These are phyloP conservation scores for Leccinum broughii DNA, from an alignment of 768 basidiomycete species.

Conservation along the genomic window DNA sequence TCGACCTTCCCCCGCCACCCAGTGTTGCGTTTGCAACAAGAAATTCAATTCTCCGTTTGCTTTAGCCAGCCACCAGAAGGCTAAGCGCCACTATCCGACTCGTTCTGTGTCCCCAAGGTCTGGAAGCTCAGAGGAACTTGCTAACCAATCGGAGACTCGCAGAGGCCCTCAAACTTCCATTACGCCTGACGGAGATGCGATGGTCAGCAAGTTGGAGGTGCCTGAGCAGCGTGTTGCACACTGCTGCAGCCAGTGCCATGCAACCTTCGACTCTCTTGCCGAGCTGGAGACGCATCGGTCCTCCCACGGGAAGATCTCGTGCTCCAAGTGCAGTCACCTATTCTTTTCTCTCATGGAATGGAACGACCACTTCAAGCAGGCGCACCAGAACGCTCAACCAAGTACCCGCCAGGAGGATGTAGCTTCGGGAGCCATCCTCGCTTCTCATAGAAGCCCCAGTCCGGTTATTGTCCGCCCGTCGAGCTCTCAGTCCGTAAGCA, in stretches of 20 bases:
- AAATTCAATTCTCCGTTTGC: constrained; percentile 21
- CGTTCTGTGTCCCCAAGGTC: constrained; percentile 6
- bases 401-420: constrained; percentile 9
- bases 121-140: constrained; percentile 2
- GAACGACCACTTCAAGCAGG: constrained; percentile 29
- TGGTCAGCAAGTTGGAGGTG: background rate
- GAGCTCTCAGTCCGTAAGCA: constrained; percentile 20
- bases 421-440: constrained; percentile 4
- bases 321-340: constrained; percentile 25
- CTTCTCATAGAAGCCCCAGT: constrained; percentile 13
- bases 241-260: constrained; percentile 23
- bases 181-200: background rate
- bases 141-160: constrained; percentile 6
- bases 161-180: background rate
- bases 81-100: constrained; percentile 23
- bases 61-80: constrained; percentile 23
- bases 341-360: constrained; percentile 28
- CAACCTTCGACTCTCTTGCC: constrained; percentile 15
- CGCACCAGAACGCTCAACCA: constrained; percentile 13
- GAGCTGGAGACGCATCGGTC: constrained; percentile 24
- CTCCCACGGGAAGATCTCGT: constrained; percentile 22
- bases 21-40: constrained; percentile 29
- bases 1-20: constrained; percentile 11
- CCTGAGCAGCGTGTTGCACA: constrained; percentile 9
- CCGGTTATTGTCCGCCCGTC: constrained; percentile 15